phyloP scores from a whole-genome alignment of 768 basidiomycete species.

The Boletus edulis region DNA sequence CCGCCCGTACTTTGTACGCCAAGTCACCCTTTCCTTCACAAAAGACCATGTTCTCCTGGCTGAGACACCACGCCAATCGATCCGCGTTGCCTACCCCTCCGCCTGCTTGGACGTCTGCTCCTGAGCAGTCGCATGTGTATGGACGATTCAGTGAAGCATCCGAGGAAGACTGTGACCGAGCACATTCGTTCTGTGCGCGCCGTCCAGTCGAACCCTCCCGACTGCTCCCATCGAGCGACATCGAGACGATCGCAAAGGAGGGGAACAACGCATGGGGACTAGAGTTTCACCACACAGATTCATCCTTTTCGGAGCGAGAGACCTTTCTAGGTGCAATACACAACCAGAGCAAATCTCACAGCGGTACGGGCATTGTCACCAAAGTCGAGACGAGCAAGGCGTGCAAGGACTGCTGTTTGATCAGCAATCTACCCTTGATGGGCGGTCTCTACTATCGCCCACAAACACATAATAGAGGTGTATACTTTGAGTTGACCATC shows the following conservation, averaged over 20 bases:
- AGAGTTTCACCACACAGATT: slow-evolving; percentile 33
- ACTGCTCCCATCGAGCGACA: slow-evolving; percentile 48
- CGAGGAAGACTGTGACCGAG: slow-evolving; percentile 51
- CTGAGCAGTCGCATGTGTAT: slow-evolving; percentile 45
- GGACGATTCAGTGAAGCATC: slow-evolving; percentile 58
- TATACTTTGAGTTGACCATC: slow-evolving; percentile 65
- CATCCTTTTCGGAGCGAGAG: neutral
- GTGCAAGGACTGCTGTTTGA: slow-evolving; percentile 51
- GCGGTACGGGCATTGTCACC: slow-evolving; percentile 26
- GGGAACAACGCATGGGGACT: slow-evolving; percentile 57
- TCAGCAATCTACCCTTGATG: slow-evolving; percentile 60
- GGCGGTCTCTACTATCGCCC: slow-evolving; percentile 58
- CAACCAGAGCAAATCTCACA: slow-evolving; percentile 31
- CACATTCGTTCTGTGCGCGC: slow-evolving; percentile 46
- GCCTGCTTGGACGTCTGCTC: slow-evolving; percentile 60
- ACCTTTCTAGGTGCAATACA: slow-evolving; percentile 45
- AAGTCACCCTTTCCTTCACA: too few species aligned
- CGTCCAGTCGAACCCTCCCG: slow-evolving; percentile 41
- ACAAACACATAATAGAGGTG: slow-evolving; percentile 43
- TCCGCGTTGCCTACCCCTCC: slow-evolving; percentile 23
- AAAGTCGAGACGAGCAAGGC: slow-evolving; percentile 38
- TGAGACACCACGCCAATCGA: neutral
- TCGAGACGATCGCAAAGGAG: slow-evolving; percentile 48
- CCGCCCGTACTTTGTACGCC: too few species aligned
- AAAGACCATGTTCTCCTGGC: too few species aligned